A percentile compares a stretch with the other conserved stretches of the same genome.
Evolutionary conservation across 176 grass and related monocot species (phyloP).

Genomic region (Ensete ventricosum): DNA sequence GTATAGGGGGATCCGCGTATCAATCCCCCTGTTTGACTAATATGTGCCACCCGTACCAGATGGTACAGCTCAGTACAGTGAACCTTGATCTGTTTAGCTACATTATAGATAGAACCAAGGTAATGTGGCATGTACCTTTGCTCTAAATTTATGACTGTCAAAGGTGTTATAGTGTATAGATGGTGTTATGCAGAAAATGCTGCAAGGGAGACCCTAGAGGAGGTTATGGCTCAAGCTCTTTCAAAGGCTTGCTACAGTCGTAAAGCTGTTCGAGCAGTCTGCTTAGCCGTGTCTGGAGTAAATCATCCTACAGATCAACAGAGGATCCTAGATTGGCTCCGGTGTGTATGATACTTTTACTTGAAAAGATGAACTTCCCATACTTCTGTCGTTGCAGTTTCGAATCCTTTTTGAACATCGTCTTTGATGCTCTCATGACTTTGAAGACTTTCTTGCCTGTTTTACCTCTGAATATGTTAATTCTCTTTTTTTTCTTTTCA

Average conservation of each 20-base stretch:
- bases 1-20: too few relatives aligned
- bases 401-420: too few relatives aligned
- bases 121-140: background rate
- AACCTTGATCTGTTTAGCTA: background rate
- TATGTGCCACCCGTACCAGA: too few relatives aligned
- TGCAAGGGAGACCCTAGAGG: constrained; percentile 61
- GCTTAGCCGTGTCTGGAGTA: constrained; percentile 86
- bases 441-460: background rate
- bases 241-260: constrained; percentile 41
- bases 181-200: constrained; percentile 45
- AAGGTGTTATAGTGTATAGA: constrained; percentile 16
- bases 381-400: background rate
- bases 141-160: background rate
- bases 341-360: constrained; percentile 23
- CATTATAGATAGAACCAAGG: constrained; percentile 10
- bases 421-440: background rate
- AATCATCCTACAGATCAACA: constrained; percentile 90
- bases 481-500: constrained; percentile 9
- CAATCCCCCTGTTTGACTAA: too few relatives aligned
- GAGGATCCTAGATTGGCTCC: constrained; percentile 76
- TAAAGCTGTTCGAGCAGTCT: constrained; percentile 62
- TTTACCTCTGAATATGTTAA: constrained; percentile 11
- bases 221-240: constrained; percentile 62
- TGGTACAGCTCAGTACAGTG: too few relatives aligned
- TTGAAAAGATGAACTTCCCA: background rate